A percentile compares a stretch with the other conserved stretches of the same genome.
phyloP scores from a whole-genome alignment of 345 rosid genomes.

The Corymbia maculata region DNA sequence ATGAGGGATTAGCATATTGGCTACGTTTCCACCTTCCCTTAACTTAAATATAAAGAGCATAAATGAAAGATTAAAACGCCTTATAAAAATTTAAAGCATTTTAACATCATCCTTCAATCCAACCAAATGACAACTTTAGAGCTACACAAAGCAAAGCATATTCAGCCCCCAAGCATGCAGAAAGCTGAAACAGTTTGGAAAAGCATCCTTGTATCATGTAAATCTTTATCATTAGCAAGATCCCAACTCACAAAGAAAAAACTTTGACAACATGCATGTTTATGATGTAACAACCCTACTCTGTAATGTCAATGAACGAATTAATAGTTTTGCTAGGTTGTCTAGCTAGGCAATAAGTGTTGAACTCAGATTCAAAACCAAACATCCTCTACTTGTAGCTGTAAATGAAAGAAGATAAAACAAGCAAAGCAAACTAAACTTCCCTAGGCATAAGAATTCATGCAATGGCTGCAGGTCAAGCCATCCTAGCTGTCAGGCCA shows the following conservation, averaged over 20 bases:
- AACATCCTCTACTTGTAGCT: not conserved
- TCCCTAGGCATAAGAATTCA: not conserved
- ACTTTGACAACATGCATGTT: not conserved
- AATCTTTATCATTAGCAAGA: not conserved
- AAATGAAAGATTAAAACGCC: not conserved
- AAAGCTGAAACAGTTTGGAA: not conserved
- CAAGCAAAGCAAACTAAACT: not conserved
- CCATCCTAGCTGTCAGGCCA: not conserved
- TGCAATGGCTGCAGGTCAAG: not conserved
- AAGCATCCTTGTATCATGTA: not conserved
- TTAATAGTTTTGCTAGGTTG: not conserved
- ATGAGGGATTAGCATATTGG: not conserved
- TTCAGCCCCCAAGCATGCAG: not conserved
- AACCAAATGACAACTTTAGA: not conserved
- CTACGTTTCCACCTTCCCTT: not conserved
- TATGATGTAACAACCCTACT: not conserved
- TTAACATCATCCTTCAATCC: not conserved
- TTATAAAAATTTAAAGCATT: not conserved
- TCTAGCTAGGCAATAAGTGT: not conserved
- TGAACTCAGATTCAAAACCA: not conserved
- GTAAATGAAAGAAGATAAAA: not conserved
- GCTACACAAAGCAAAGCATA: not conserved
- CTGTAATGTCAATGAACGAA: not conserved
- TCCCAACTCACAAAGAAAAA: not conserved
- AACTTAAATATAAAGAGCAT: not conserved